Evolutionary conservation across 805 yeast species (phyloP), one percentile per base, ranked within the genome.

Genomic region (Candida adriatica): DNA sequence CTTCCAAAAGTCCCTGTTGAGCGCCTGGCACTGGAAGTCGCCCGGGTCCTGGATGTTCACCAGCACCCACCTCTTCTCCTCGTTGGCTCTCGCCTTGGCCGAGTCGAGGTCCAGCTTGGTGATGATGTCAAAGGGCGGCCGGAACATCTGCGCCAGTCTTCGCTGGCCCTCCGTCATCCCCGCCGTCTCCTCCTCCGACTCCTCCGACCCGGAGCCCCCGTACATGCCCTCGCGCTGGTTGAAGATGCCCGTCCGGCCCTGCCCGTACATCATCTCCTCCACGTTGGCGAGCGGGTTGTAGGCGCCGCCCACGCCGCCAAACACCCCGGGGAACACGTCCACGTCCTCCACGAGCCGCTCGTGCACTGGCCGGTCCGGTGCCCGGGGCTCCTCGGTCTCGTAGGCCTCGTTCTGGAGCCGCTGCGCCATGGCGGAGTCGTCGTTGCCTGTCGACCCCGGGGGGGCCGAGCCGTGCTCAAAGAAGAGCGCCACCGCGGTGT

Each of bases 1-100:
- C 13, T 92, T 74, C 97, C 97, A 92, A 40, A 92, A 75, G 56
- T 92, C 99, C 38, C 99, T 70, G 56, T 92, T 92, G 33, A 92
- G 60, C 19, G 82, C 78, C 53, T 90, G 97, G 50, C 96, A 88
- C 43, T 75, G 74, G 51, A 92, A 92, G 50, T 85, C 92, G 1
- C 82, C 64, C 16, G 75, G 62, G 48, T 90, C 94, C 56, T 92
- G 98, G 30, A 92, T 74, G 53, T 92, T 92, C 16, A 92, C 69
- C 46, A 92, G 59, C 6, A 92, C 68, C 95, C 96, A 88, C 56
- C 79, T 84, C 32, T 73, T 63, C 37, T 64, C 67, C 19, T 56
- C 58, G 35, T 79, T 68, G 2, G 94, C 96, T 39, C 67, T 64
- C 2, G 48, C 42, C 43, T 78, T 83, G 3, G 97, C 97, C 2